Conservation (phyloP, 192 early-diverging fungal species). For the Coemansia sp. region DNA sequence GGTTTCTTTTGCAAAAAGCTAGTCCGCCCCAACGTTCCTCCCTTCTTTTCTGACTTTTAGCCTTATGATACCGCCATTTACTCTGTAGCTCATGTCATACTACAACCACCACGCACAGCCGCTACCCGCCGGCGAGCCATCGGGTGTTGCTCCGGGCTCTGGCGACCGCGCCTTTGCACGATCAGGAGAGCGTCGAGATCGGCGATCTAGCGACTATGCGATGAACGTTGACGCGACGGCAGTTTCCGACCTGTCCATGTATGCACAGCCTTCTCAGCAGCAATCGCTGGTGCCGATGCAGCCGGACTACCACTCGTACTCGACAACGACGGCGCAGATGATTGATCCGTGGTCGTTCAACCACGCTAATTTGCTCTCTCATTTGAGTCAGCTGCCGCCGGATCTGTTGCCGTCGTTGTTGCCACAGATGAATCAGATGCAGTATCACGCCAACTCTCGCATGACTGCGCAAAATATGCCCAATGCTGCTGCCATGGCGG, state of each 20-base stretch:
- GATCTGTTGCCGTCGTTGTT: constrained; percentile 37
- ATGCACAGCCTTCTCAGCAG: background rate
- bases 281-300: constrained; percentile 11
- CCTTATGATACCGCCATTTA: background rate
- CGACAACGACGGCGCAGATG: constrained; percentile 45
- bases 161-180: background rate
- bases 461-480: constrained; percentile 19
- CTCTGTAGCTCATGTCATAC: background rate
- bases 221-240: constrained; percentile 35
- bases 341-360: constrained; percentile 50
- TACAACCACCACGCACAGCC: constrained; percentile 9
- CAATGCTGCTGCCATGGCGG: constrained; percentile 22
- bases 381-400: constrained; percentile 46
- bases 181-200: constrained; percentile 18
- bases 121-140: background rate
- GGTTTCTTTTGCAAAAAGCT: background rate
- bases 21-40: background rate
- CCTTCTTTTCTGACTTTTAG: background rate
- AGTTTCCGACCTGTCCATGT: background rate
- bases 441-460: constrained; percentile 15
- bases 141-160: background rate
- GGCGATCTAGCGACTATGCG: constrained; percentile 31
- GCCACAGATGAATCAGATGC: constrained; percentile 20
- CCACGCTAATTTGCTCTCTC: constrained; percentile 33
- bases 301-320: constrained; percentile 31